phyloP scores from a whole-genome alignment of 352 stramenopile species.

The Pseudoperonospora humuli region DNA sequence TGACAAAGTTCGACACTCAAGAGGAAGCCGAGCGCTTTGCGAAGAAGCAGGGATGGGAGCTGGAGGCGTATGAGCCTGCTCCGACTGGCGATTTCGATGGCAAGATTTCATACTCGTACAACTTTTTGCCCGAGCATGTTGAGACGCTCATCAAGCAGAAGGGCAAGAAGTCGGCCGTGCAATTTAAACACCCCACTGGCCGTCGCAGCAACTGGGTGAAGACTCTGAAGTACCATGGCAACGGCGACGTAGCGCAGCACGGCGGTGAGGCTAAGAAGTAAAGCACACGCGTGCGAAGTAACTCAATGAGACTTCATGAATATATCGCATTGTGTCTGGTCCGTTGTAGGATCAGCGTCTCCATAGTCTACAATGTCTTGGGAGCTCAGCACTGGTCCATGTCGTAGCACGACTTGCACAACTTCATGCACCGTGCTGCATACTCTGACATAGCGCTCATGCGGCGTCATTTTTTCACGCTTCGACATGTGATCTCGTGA shows the following conservation, averaged over 20 bases:
- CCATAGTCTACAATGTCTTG: too few species aligned
- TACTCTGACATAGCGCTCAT: too few species aligned
- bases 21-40: slow-evolving; percentile 72
- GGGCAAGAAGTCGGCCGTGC: slow-evolving; percentile 64
- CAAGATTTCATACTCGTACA: slow-evolving; percentile 82
- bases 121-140: slow-evolving; percentile 69
- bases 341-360: too few species aligned
- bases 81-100: slow-evolving; percentile 54
- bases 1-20: slow-evolving; percentile 85
- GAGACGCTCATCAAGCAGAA: slow-evolving; percentile 75
- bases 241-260: slow-evolving; percentile 74
- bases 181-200: slow-evolving; percentile 71
- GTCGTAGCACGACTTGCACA: too few species aligned
- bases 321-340: too few species aligned
- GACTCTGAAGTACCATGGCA: slow-evolving; percentile 84
- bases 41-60: slow-evolving; percentile 85
- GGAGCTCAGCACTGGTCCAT: too few species aligned
- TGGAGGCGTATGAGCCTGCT: slow-evolving; percentile 77
- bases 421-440: too few species aligned
- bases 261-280: slow-evolving; percentile 67
- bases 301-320: too few species aligned
- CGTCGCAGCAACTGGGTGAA: slow-evolving; percentile 83
- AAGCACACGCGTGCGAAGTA: slow-evolving; percentile 18
- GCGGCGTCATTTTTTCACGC: too few species aligned
- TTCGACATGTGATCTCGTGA: too few species aligned